Evolutionary conservation across 1,139 yeast species (phyloP).

Genomic region (Blastobotrys arbuscula): DNA sequence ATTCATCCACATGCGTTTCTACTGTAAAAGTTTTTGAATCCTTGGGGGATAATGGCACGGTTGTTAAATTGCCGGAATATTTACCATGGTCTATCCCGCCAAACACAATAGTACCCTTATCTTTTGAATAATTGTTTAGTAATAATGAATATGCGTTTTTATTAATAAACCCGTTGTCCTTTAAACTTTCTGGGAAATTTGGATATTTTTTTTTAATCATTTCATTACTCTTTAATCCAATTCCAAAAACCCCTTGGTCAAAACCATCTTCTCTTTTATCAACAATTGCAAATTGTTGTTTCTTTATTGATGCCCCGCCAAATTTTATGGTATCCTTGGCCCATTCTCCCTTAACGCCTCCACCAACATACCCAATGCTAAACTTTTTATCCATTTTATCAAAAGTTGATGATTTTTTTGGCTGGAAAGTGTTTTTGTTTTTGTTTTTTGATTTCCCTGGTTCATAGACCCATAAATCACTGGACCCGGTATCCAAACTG

Average conservation of each 20-base stretch:
- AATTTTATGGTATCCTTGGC: constrained; percentile 42
- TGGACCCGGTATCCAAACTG: constrained; percentile 43
- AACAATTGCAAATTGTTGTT: constrained; percentile 14
- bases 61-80: constrained; percentile 41
- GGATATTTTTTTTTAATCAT: constrained; percentile 7
- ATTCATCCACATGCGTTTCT: background rate
- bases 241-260: constrained; percentile 12
- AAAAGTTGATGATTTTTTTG: constrained; percentile 11
- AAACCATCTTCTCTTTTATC: constrained; percentile 7
- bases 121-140: constrained; percentile 39
- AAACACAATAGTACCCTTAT: constrained; percentile 47
- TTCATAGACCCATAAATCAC: constrained; percentile 42
- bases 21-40: background rate
- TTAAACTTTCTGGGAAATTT: constrained; percentile 23
- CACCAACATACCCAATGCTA: constrained; percentile 25
- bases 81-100: constrained; percentile 58
- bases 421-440: background rate
- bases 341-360: constrained; percentile 41
- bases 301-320: constrained; percentile 24
- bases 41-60: constrained; percentile 22
- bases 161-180: constrained; percentile 33
- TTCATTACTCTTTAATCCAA: constrained; percentile 12
- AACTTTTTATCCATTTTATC: constrained; percentile 16
- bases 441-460: constrained; percentile 5
- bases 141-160: constrained; percentile 50